Evolutionary conservation across 2,329 filamentous ascomycete genomes (phyloP), one percentile per base, ranked within the genome.

Genomic region (Rutstroemia sp.): DNA sequence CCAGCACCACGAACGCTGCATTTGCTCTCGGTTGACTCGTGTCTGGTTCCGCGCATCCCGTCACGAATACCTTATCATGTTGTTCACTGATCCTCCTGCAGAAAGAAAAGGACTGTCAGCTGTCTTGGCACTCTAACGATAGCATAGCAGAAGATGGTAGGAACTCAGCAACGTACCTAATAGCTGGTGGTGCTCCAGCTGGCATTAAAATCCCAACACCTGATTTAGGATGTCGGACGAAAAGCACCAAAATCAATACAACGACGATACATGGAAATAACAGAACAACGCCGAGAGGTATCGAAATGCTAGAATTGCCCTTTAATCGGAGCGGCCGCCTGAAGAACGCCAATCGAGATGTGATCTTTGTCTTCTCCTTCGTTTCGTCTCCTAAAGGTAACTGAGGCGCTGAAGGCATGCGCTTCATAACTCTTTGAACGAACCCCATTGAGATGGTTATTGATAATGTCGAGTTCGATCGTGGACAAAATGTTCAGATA

Each of bases 31-130:
- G 89, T 60, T 84, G 79, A 63, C 82, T 84, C 36, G 85, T 88
- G 67, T 95, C 87, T 49, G 88, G 86, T 64, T 92, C 85, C 67
- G 89, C 80, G 71, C 94, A 99, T 63, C 94, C 94, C 39, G 85
- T 88, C 51, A 91, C 88, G 68, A 99, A 99, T 51, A 96, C 91
- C 73, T 95, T 96, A 75, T 99, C 94, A 73, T 97, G 84, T 68
- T 95, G 89, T 74, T 97, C 94, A 74, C 88, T 96, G 67, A 99
- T 99, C 83, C 91, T 92, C 65, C 92, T 96, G 69, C 67, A 63
- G 39, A 17, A 47, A 21, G 53, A 19, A 49, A 5, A 52, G 12
- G 45, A 30, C 3, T 19, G 25, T 66, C 57, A 65, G 63, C 48
- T 25, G 39, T 58, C 49, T 27, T 52, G 16, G 9, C 9, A 34